Base-by-base conservation (phyloP, 2,329 filamentous ascomycete species). In the Fusarium secorum region DNA sequence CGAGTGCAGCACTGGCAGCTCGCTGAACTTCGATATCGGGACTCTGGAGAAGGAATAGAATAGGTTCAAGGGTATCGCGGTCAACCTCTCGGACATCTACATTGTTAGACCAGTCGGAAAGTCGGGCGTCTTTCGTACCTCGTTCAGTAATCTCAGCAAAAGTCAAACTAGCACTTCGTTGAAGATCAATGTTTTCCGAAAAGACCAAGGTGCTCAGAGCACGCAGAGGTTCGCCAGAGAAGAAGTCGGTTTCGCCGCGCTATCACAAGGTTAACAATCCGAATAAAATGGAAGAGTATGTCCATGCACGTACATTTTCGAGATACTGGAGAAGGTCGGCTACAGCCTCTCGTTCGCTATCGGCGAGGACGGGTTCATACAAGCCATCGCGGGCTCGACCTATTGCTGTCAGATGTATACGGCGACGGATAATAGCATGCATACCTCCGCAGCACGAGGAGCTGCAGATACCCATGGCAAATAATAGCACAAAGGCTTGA, bases 61-160 rank as follows among this genome's bases (percentile, higher is more conserved):
- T 99, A 36, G 96, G 96, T 76, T 97, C 94, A 60, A 99, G 91
- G 32, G 96, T 98, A 79, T 97, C 93, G 71, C 93, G 90, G 80
- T 97, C 94, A 77, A 99, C 96, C 82, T 98, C 93, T 77, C 95
- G 90, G 66, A 98, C 96, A 92, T 99, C 96, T 98, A 74, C 18
- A 46, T 22, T 17, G 60, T 78, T 59, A 75, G 63, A 53, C 17
- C n/a, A 36, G 18, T 36, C 26, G 7, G 11, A 20, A 38, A 5
- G 4, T 36, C 30, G 13, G 28, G 10, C 1, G 10, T 36, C 24
- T 33, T 11, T 11, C 86, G 76, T 87, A 98, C 96, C 95, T 93
- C 95, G 85, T 83, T 99, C 96, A 41, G 96, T 99, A 75, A 99
- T 99, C 81, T 99, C 96, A 66, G 96, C 96, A 86, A 99, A 99